Base-by-base conservation (phyloP, 139 green algal genomes). In the Micractinium sp. region DNA sequence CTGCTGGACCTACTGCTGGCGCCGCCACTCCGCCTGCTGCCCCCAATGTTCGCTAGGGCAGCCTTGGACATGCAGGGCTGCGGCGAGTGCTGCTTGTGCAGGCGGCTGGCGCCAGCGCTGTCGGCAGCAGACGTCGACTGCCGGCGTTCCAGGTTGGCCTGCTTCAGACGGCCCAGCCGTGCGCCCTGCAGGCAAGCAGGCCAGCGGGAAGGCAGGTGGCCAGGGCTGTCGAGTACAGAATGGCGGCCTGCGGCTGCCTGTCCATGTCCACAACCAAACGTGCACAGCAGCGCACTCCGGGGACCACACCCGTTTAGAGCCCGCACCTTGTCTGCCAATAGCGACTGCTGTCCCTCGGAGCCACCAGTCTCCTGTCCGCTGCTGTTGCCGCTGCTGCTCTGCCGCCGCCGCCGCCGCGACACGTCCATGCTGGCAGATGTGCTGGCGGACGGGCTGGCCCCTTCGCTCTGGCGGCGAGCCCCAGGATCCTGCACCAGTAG, bases 41-140 rank as follows among this genome's bases (percentile, higher is more conserved):
- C 83, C 33, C 83, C 83, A 31, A 87, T 63, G 66, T 67, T 41
- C 2, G 66, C 83, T 41, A 87, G 31, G 16, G 83, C 83, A 31
- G 66, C 27, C 29, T 63, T 38, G 56, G 83, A 87, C 83, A 87
- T 4, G 83, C 66, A 80, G 39, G 83, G 66, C 67, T 75, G 35
- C 1, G 82, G 83, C 12, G 83, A 87, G 83, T 87, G 83, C 38
- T 80, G 83, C 14, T 36, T 35, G 61, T 15, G 83, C 67, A 33
- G 38, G 1, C 29, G 67, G 36, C 27, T 25, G 16, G 83, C 35
- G 23, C 25, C 82, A 38, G n/a, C 27, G 36, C 82, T 60, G 25
- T 27, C 63, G 9, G 23, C 41, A 22, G 63, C 41, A 14, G 41
- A 35, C 33, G 31, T 38, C 13, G 41, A 0, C 78, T 67, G 78